Conservation (phyloP, 2,329 filamentous ascomycete species). For the Aquanectria penicillioides region DNA sequence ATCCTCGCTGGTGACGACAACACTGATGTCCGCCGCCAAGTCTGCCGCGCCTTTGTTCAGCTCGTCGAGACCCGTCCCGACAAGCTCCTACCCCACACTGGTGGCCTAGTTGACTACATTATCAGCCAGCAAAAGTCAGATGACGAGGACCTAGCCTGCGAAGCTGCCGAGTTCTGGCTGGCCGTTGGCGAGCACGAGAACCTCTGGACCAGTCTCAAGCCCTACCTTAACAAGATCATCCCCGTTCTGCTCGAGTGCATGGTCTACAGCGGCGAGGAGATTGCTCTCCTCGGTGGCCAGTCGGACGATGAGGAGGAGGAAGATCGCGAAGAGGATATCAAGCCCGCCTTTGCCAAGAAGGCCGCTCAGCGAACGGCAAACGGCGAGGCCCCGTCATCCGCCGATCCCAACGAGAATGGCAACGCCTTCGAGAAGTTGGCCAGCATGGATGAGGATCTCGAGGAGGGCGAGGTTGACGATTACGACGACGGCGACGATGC, state of each 20-base stretch:
- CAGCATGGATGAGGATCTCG: conserved; percentile 77
- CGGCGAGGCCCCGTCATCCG: conserved; percentile 60
- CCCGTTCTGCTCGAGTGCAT: conserved; percentile 93
- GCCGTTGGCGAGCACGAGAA: conserved; percentile 88
- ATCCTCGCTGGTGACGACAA: conserved; percentile 79
- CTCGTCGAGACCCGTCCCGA: conserved; percentile 91
- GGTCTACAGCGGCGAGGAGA: conserved; percentile 96
- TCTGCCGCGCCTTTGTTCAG: conserved; percentile 92
- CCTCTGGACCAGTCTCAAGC: conserved; percentile 78
- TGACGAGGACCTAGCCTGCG: conserved; percentile 89
- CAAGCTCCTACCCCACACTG: conserved; percentile 88
- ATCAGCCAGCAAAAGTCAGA: conserved; percentile 87
- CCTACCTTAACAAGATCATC: conserved; percentile 85
- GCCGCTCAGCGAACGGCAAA: conserved; percentile 67
- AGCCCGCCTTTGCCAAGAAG: conserved; percentile 87
- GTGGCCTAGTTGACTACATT: conserved; percentile 91
- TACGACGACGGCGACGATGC: conserved; percentile 78
- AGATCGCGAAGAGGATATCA: conserved; percentile 90
- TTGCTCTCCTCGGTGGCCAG: conserved; percentile 82
- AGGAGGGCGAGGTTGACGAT: conserved; percentile 89
- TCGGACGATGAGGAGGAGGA: conserved; percentile 92
- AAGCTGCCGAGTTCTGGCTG: conserved; percentile 98
- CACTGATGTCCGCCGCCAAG: conserved; percentile 87
- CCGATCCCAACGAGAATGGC: conserved; percentile 61
- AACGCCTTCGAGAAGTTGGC: conserved; percentile 65